Evolutionary conservation across 2,329 filamentous ascomycete species (phyloP), one percentile per base, ranked within the genome.

Genomic region (Cladosporium velox): DNA sequence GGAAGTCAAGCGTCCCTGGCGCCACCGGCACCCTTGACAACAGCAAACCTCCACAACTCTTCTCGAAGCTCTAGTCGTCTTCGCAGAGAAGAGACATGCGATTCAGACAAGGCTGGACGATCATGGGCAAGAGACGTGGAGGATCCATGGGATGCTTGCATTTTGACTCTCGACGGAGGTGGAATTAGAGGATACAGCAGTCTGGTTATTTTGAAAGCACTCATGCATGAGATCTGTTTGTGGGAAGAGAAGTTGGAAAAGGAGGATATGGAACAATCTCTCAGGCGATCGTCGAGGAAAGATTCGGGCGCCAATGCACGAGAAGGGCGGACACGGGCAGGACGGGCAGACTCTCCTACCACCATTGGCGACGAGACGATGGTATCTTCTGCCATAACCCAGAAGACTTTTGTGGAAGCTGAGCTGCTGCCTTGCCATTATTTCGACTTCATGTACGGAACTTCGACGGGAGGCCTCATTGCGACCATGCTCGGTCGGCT

Each of bases 401-500:
- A 57, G 21, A 65, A 54, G 32, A 32, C 44, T 4, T 65, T 65
- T 32, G 63, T 65, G n/a, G 63, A 65, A 67, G 75, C 80, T 57
- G 77, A 81, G 54, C 76, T 84, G 1, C 72, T 83, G 12, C 82
- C 82, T 65, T 83, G 81, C 66, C 80, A 84, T 67, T 84, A 84
- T 72, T 85, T 85, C 72, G 83, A 85, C 68, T 82, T 82, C 73
- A 84, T 84, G 77, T 84, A 82, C 64, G 83, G 83, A 26, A 84
- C 82, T 5, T 82, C 79, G 47, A 85, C 82, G 0, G 83, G 83
- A n/a, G 83, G 83, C 15, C 73, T 84, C 47, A 84, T 84, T 65
- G 80, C 82, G 1, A 82, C 82, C 1, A 82, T 84, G 76, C 78
- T 84, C 2, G 82, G 80, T 0, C 75, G 82, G 15, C 72, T 84